Evolutionary conservation across 768 basidiomycete species (phyloP).

Genomic region (Psilocybe sp.): DNA sequence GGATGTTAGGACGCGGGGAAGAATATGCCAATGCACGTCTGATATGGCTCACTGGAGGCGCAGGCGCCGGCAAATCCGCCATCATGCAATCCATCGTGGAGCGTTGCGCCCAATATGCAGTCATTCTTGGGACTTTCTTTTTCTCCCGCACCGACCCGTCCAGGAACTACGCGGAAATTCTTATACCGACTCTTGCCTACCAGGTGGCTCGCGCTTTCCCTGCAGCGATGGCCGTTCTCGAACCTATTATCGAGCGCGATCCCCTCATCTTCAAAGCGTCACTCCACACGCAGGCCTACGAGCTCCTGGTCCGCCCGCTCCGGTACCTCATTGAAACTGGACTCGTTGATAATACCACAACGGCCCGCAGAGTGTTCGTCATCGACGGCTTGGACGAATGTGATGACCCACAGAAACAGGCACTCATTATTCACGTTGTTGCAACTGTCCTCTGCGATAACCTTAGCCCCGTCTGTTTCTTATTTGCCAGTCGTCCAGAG

Average conservation of each 20-base stretch:
- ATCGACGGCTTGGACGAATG: constrained; percentile 14
- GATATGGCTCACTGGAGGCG: constrained; percentile 12
- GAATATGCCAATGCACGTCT: constrained; percentile 4
- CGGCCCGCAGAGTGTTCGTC: neutral
- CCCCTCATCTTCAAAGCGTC: constrained; percentile 10
- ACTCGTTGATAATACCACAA: neutral
- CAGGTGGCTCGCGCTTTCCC: constrained; percentile 5
- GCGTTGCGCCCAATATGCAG: neutral
- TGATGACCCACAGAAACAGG: neutral
- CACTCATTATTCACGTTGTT: neutral
- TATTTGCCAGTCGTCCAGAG: constrained; percentile 10
- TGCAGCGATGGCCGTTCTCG: too few relatives aligned
- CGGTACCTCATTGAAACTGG: neutral
- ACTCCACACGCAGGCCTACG: constrained; percentile 7
- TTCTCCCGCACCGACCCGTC: too few relatives aligned
- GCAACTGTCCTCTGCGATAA: neutral
- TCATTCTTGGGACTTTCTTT: constrained; percentile 12
- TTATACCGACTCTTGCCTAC: constrained; percentile 12
- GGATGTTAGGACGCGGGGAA: constrained; percentile 1
- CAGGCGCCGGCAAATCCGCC: constrained; percentile 17
- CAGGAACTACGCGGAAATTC: constrained; percentile 1
- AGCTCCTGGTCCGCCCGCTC: constrained; percentile 6
- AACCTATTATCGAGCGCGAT: constrained; percentile 3
- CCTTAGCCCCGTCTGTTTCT: constrained; percentile 3
- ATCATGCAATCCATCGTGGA: constrained; percentile 15